phyloP scores from a whole-genome alignment of 495 filamentous ascomycete genomes.

The Glonium stellatum region DNA sequence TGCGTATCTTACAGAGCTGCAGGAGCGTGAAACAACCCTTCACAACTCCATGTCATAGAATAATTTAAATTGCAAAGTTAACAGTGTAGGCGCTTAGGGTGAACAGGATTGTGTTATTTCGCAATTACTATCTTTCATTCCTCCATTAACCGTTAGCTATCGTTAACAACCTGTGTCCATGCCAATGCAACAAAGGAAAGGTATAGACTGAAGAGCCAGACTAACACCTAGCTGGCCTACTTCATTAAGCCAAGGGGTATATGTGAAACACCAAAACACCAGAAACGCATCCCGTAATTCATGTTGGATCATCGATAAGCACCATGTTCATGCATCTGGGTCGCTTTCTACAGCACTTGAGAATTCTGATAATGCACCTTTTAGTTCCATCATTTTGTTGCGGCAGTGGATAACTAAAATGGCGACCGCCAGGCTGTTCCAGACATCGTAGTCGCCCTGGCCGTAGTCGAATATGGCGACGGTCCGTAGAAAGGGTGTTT shows the following conservation, averaged over 20 bases:
- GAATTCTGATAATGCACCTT: slow-evolving; percentile 9
- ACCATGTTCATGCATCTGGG: slow-evolving; percentile 14
- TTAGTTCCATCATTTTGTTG: slow-evolving; percentile 26
- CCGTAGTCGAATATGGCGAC: slow-evolving; percentile 33
- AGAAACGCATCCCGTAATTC: background rate
- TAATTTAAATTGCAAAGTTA: too few relatives aligned
- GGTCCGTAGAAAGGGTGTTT: slow-evolving; percentile 17
- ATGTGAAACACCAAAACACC: slow-evolving; percentile 7
- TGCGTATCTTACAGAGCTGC: too few relatives aligned
- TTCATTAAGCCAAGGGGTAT: slow-evolving; percentile 3
- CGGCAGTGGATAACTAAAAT: slow-evolving; percentile 33
- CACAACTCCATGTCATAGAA: too few relatives aligned
- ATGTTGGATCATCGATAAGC: background rate
- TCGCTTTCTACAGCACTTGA: background rate
- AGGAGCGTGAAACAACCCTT: too few relatives aligned
- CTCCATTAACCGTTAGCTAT: too few relatives aligned
- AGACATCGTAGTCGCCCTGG: slow-evolving; percentile 34
- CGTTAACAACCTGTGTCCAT: too few relatives aligned
- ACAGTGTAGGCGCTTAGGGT: too few relatives aligned
- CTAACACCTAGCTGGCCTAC: background rate
- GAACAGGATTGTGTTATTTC: too few relatives aligned
- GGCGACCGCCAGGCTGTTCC: slow-evolving; percentile 35
- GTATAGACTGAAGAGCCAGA: background rate
- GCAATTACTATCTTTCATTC: too few relatives aligned
- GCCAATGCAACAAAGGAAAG: background rate